phyloP scores from a whole-genome alignment of 345 rosid genomes.

The Acer campestre region DNA sequence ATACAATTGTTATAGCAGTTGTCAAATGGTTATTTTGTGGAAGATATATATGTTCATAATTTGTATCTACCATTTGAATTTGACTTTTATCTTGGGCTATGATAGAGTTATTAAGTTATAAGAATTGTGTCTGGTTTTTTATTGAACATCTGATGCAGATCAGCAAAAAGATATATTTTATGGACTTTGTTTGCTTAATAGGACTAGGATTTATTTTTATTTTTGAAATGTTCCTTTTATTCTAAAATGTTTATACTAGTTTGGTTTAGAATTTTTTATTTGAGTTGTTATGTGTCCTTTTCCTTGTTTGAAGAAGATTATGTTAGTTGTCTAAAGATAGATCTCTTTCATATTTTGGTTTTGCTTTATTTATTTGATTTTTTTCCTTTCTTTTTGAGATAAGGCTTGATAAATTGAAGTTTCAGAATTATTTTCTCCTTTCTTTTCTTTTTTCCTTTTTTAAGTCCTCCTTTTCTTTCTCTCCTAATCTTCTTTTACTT shows the following conservation, averaged over 20 bases:
- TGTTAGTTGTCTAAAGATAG: too few species aligned
- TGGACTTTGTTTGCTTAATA: not conserved
- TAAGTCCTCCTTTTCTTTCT: too few species aligned
- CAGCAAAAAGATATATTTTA: not conserved
- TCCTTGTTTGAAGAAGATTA: too few species aligned
- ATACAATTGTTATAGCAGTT: not conserved
- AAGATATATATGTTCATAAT: not conserved
- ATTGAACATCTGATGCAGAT: not conserved
- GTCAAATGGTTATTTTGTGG: not conserved
- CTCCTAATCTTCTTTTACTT: too few species aligned
- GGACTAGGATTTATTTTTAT: not conserved
- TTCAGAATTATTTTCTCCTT: too few species aligned
- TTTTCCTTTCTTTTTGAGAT: too few species aligned
- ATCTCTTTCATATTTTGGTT: too few species aligned
- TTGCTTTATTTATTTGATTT: too few species aligned
- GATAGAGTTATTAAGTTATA: not conserved
- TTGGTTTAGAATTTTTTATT: not conserved
- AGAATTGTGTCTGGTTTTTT: constrained; percentile 1
- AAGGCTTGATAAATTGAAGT: too few species aligned
- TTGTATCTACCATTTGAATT: not conserved
- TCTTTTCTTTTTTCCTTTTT: too few species aligned
- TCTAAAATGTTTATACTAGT: not conserved
- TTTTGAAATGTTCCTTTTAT: too few species aligned
- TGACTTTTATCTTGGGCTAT: not conserved
- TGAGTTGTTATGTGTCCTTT: not conserved